Evolutionary conservation across 331 rosid species (phyloP), one percentile per base, ranked within the genome.

Genomic region (Quercus phellos): DNA sequence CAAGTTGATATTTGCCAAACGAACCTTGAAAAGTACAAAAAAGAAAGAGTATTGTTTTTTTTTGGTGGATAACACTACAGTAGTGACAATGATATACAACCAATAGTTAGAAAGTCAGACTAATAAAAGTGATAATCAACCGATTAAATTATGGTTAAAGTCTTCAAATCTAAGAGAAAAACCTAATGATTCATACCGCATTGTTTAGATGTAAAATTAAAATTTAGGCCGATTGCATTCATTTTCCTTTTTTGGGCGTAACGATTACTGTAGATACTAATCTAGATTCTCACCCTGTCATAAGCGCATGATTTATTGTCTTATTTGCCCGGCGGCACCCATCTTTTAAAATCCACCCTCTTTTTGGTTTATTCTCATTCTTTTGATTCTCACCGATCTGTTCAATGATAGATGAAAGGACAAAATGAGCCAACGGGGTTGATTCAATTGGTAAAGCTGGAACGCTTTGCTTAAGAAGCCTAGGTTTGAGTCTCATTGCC

Each of bases 71-170:
- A 77, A 84, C 72, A 29, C 68, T 51, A 64, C 70, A 22, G 72
- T 56, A 53, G 1, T 78, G 87, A 84, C 82, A 70, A 80, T 77
- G 88, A 85, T 75, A 77, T 76, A 61, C 76, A 75, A 26, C 86
- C 85, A 84, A 80, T 75, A 5, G 27, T 11, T 4, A 51, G 34
- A 80, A 80, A 85, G 93, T 88, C 86, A 79, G 53, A 83, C 73
- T 29, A 16, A 16, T 34, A 8, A n/a, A n/a, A 68, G 55, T 58
- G 3, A 5, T 50, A 18, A 69, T 74, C 50, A 81, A 21, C 60
- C 13, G 34, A 27, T 66, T 55, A 50, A 64, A 54, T 27, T 73
- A 73, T 51, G 68, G 68, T 74, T 34, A 79, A 84, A 43, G 68
- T 16, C 30, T 16, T 69, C 19, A 58, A 27, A 59, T 29, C 55